Evolutionary conservation across 805 yeast genomes (phyloP), one percentile per base, ranked within the genome.

Genomic region (Candida coquimbonensis): DNA sequence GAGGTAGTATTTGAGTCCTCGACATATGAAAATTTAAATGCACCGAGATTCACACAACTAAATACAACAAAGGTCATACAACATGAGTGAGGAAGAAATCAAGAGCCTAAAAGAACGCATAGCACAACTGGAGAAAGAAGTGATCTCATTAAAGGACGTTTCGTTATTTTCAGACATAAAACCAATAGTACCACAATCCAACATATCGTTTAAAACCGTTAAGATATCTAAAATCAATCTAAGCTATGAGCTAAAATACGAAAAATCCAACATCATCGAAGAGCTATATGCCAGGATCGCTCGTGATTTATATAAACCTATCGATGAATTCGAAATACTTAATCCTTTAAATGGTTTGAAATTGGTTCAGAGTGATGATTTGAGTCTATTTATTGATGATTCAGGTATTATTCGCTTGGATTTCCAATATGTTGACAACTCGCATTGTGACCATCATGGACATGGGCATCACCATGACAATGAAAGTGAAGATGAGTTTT

Each of bases 161-260:
- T 49, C 60, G 3, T 49, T 58, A 16, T 58, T 58, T 43, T 43
- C 60, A 5, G 61, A 55, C 17, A 55, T 56, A 37, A 59, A 52
- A 39, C 62, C 62, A 8, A 34, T 42, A 7, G 43, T 58, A 13
- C 54, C 50, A 39, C 56, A 51, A 35, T 52, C 52, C 25, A 43
- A 12, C 6, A 36, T 43, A 25, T 52, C 51, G 39, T 54, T 46
- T 45, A 49, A 53, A 26, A 39, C 39, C 17, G 46, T 56, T 4
- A 53, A 53, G 24, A 48, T 57, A 4, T 47, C 52, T 4, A 46
- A 53, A 0, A 46, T 56, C 5, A 59, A 48, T 7, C 44, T 58
- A 11, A 41, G 45, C 3, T 58, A 56, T 27, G 46, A 42, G 1
- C 42, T 58, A 1, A 48, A 52, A 25, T 44, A 46, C 44, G 36